Evolutionary conservation across 768 basidiomycete genomes (phyloP).

Genomic region (Hydnomerulius pinastri): DNA sequence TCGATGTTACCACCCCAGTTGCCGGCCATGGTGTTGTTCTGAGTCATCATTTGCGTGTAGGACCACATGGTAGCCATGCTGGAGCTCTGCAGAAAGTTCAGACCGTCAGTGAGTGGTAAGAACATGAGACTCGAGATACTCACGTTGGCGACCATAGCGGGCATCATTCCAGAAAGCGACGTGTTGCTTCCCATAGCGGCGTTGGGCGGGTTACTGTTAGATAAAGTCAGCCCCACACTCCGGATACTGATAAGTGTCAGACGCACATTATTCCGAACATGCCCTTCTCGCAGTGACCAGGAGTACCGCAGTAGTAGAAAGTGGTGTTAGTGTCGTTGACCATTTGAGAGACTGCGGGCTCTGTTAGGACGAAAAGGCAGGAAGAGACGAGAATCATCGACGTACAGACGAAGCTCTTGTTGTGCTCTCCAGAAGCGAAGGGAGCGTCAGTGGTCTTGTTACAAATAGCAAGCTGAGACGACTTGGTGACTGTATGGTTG

Average conservation of each 20-base stretch:
- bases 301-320: slow-evolving; percentile 74
- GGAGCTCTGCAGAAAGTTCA: slow-evolving; percentile 43
- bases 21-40: slow-evolving; percentile 47
- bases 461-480: slow-evolving; percentile 65
- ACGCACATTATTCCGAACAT: slow-evolving; percentile 80
- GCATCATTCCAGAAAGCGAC: slow-evolving; percentile 58
- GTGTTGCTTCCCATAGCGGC: slow-evolving; percentile 40
- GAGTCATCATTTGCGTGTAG: slow-evolving; percentile 50
- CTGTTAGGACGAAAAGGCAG: neutral
- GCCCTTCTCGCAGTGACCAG: slow-evolving; percentile 75
- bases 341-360: slow-evolving; percentile 55
- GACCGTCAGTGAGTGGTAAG: neutral
- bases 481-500: slow-evolving; percentile 84
- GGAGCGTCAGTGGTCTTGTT: slow-evolving; percentile 62
- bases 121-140: slow-evolving; percentile 15
- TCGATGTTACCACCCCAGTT: slow-evolving; percentile 68
- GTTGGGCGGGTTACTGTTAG: slow-evolving; percentile 56
- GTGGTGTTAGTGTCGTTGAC: slow-evolving; percentile 74
- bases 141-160: slow-evolving; percentile 46
- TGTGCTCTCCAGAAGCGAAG: slow-evolving; percentile 68
- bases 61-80: slow-evolving; percentile 56
- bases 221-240: slow-evolving; percentile 6
- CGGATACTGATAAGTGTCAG: neutral
- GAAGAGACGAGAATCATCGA: neutral
- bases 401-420: slow-evolving; percentile 62